Conservation (phyloP, 1,139 yeast genomes). For the Geotrichum restrictum region DNA sequence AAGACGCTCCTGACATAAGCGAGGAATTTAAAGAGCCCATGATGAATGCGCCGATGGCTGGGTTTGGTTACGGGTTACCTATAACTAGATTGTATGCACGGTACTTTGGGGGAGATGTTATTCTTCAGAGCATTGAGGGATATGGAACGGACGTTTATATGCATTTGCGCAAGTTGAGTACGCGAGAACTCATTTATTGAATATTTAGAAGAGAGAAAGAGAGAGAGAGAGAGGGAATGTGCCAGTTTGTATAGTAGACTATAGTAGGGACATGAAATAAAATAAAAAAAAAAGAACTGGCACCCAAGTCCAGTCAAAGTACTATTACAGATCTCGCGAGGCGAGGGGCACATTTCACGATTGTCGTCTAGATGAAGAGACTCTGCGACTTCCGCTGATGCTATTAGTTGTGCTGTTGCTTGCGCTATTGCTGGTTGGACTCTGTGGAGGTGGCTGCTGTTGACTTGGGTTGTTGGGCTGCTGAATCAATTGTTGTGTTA, state of each 20-base stretch:
- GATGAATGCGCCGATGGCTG: conserved; percentile 71
- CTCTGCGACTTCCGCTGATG: conserved; percentile 1
- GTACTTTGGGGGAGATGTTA: conserved; percentile 77
- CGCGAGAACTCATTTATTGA: conserved; percentile 21
- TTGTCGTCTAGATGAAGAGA: conserved; percentile 1
- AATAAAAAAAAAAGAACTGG: no score
- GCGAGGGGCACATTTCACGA: background rate
- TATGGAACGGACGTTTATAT: conserved; percentile 79
- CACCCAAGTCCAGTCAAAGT: no score
- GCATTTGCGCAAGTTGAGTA: conserved; percentile 55
- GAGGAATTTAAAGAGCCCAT: conserved; percentile 51
- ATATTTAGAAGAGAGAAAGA: background rate
- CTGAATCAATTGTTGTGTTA: background rate
- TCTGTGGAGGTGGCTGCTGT: background rate
- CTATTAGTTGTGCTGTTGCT: background rate
- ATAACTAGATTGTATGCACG: conserved; percentile 70
- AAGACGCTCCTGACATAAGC: conserved; percentile 57
- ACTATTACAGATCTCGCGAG: no score
- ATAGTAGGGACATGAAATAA: no score
- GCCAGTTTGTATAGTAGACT: no score
- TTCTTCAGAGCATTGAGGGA: conserved; percentile 76
- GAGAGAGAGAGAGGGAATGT: no score
- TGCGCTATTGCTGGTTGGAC: background rate
- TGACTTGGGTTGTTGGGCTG: background rate
- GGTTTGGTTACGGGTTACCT: conserved; percentile 78